Evolutionary conservation across 2,329 filamentous ascomycete species (phyloP), one percentile per base, ranked within the genome.

Genomic region (Epichloe gansuensis): DNA sequence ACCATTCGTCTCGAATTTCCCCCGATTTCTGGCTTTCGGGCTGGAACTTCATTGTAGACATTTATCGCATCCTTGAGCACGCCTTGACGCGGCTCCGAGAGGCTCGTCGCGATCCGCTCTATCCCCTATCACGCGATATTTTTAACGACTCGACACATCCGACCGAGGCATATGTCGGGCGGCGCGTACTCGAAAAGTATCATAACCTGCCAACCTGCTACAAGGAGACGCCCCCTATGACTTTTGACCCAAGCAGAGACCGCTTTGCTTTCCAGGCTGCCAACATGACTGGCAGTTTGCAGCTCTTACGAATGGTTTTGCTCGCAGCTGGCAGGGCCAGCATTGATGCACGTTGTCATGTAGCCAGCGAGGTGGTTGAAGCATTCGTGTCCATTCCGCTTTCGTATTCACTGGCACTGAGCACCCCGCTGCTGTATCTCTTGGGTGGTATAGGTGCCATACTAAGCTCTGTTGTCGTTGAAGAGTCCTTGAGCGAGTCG

Each of bases 1-100:
- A 52, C 49, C 5, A 39, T 43, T n/a, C 53, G 38, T 45, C 51
- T 35, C 23, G 49, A 25, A 50, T 53, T 6, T 43, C 47, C 34
- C 55, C 55, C 15, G 53, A 59, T 23, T 66, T 65, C 52, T 80
- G 77, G 77, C 62, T 80, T 7, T 68, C 69, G 42, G 77, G 77
- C 17, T 80, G 74, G 75, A 80, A 80, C 60, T 78, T 78, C 53
- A 75, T 71, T 6, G 78, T 74, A 0, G 76, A 80, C 57, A 62
- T 80, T 0, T 80, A 79, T 57, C 71, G 76, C 5, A 68, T 80
- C 8, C 62, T 81, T 15, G 77, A 80, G 57, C 75, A 80, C 55
- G 71, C 70, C 11, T 53, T 67, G 44, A 60, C 56, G n/a, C 60
- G 58, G 11, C 58, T 61, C 50, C 54, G 61, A 13, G 56, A 57